These are phyloP conservation scores for Aspergillus nomiae DNA, from an alignment of 2,329 filamentous ascomycete species.

Conservation along the genomic window DNA sequence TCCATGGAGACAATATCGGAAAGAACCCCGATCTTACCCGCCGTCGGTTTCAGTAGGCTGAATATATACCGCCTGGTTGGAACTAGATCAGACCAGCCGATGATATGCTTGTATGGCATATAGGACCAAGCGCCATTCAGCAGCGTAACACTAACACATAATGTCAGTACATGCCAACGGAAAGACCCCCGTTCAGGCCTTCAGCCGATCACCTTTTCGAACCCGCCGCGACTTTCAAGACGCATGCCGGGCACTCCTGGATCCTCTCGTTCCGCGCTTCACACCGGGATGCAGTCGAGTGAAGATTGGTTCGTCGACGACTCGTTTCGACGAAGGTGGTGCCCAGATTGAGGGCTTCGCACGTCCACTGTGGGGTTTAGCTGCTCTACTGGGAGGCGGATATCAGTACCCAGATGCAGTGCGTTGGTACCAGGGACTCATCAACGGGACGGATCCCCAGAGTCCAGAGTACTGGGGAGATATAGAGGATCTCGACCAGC, in stretches of 20 bases:
- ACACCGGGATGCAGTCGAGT: conserved; percentile 67
- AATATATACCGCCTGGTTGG: not conserved
- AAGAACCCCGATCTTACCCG: not conserved
- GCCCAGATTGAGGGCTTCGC: conserved; percentile 77
- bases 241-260: conserved; percentile 64
- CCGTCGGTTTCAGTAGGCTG: not conserved
- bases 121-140: not conserved
- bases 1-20: not conserved
- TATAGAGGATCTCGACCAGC: conserved; percentile 74
- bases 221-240: conserved; percentile 52
- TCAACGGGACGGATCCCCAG: conserved; percentile 70
- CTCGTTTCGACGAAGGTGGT: conserved; percentile 74
- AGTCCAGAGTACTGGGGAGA: conserved; percentile 75
- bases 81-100: not conserved
- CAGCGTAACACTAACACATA: not conserved
- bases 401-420: conserved; percentile 65
- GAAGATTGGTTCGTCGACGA: conserved; percentile 70
- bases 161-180: conserved; percentile 36
- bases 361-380: conserved; percentile 74
- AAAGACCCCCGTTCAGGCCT: conserved; percentile 30
- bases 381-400: conserved; percentile 68
- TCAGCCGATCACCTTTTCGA: conserved; percentile 29
- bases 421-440: conserved; percentile 70
- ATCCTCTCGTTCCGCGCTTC: conserved; percentile 72
- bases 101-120: too few relatives aligned